Percentiles rank a stretch among this genome's conserved stretches.
These are phyloP conservation scores for Amanita fuliginea DNA, from an alignment of 768 basidiomycete genomes.

Conservation along the genomic window DNA sequence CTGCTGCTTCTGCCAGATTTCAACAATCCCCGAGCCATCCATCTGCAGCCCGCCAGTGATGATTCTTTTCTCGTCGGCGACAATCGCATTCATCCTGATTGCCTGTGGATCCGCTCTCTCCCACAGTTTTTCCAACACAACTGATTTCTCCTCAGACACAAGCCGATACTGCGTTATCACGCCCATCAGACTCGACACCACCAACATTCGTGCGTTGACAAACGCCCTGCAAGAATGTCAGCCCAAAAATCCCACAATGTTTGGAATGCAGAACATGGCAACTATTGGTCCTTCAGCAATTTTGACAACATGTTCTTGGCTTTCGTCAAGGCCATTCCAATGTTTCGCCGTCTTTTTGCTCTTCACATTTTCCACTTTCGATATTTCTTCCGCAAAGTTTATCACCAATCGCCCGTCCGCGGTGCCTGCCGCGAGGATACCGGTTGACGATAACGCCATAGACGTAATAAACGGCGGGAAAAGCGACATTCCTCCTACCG, in stretches of 20 bases:
- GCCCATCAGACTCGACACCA: slow-evolving; percentile 55
- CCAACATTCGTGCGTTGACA: slow-evolving; percentile 29
- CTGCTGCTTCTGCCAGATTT: slow-evolving; percentile 40
- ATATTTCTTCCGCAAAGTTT: slow-evolving; percentile 51
- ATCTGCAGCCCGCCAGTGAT: slow-evolving; percentile 51
- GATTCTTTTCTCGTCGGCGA: slow-evolving; percentile 34
- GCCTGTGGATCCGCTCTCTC: slow-evolving; percentile 27
- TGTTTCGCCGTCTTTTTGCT: slow-evolving; percentile 47
- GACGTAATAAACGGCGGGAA: slow-evolving; percentile 71
- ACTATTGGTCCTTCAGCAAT: slow-evolving; percentile 69
- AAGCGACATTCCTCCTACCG: slow-evolving; percentile 40
- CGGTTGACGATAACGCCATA: slow-evolving; percentile 44
- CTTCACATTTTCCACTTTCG: slow-evolving; percentile 20
- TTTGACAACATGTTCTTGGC: slow-evolving; percentile 32
- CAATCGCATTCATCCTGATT: slow-evolving; percentile 58
- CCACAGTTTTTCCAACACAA: slow-evolving; percentile 37
- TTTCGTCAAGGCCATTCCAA: slow-evolving; percentile 59
- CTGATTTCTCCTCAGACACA: slow-evolving; percentile 17
- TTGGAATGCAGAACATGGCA: slow-evolving; percentile 37
- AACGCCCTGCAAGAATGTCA: slow-evolving; percentile 33
- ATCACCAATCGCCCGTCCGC: slow-evolving; percentile 69
- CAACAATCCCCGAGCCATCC: slow-evolving; percentile 50
- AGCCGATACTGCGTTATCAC: slow-evolving; percentile 36
- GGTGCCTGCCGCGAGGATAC: slow-evolving; percentile 57
- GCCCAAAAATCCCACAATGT: not conserved